phyloP scores from a whole-genome alignment of 768 basidiomycete species.

The Leucosporidium scottii region DNA sequence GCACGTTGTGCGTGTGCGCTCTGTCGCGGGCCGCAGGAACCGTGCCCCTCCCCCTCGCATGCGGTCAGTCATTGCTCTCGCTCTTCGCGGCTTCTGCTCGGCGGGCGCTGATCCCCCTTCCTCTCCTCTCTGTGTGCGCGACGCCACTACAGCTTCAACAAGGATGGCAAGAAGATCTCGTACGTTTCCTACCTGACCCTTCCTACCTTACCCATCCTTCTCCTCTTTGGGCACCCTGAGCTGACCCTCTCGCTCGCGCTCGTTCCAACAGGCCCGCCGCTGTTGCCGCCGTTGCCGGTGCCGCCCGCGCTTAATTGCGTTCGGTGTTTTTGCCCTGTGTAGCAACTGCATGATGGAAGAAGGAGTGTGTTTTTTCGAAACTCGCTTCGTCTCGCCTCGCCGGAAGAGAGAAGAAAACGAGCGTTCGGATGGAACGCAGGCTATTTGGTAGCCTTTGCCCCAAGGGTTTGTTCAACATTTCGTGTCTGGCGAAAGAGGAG shows the following conservation, averaged over 20 bases:
- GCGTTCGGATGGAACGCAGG: no score
- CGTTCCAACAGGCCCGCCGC: constrained; percentile 14
- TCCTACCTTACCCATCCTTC: no score
- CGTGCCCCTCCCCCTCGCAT: constrained; percentile 92
- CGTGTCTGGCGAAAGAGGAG: no score
- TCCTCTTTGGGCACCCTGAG: no score
- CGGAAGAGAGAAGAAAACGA: no score
- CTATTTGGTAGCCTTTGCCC: no score
- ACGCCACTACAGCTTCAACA: constrained; percentile 18
- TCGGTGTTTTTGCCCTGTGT: no score
- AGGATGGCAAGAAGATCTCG: constrained; percentile 40
- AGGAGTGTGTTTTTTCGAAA: no score
- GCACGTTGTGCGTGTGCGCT: constrained; percentile 98
- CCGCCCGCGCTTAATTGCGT: constrained; percentile 20
- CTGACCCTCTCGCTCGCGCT: not conserved
- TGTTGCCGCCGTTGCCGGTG: constrained; percentile 21
- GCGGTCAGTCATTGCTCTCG: constrained; percentile 28
- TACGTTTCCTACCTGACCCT: constrained; percentile 1
- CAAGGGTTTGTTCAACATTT: no score
- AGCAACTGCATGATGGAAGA: no score
- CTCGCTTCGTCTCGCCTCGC: no score
- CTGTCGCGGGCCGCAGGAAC: constrained; percentile 90
- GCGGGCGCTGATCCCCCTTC: not conserved
- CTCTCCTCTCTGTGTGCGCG: not conserved
- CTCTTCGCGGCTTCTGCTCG: constrained; percentile 63